phyloP scores from a whole-genome alignment of 108 stramenopile genomes.

The Cyclotella sp. region DNA sequence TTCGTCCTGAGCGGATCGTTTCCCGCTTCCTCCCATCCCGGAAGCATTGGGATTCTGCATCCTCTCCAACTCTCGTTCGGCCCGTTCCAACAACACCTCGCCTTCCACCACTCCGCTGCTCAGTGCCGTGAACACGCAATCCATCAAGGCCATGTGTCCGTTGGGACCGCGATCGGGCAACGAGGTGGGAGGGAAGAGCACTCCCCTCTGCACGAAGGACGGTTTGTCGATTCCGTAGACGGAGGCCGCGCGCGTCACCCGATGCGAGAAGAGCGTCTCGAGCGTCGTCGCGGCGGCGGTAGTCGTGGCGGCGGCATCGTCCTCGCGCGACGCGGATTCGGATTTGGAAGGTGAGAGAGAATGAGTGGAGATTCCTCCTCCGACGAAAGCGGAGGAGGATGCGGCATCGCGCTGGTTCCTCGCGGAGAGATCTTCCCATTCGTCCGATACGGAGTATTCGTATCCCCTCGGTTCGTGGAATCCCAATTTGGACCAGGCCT shows the following conservation, averaged over 20 bases:
- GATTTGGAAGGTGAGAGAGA: not conserved
- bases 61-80: not conserved
- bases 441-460: not conserved
- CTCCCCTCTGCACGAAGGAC: slow-evolving; percentile 51
- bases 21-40: not conserved
- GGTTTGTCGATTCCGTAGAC: slow-evolving; percentile 70
- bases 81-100: slow-evolving; percentile 23
- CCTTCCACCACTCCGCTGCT: slow-evolving; percentile 20
- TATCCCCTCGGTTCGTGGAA: slow-evolving; percentile 14
- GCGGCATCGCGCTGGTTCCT: no score
- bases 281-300: not conserved
- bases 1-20: slow-evolving; percentile 25
- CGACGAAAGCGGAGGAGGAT: not conserved
- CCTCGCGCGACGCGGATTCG: no score
- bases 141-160: slow-evolving; percentile 86
- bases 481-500: slow-evolving; percentile 58
- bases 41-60: not conserved
- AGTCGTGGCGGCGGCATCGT: no score
- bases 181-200: slow-evolving; percentile 64
- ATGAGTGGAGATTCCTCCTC: slow-evolving; percentile 7
- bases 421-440: no score
- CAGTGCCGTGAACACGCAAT: slow-evolving; percentile 78
- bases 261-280: slow-evolving; percentile 17
- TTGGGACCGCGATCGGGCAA: slow-evolving; percentile 75
- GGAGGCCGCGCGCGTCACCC: slow-evolving; percentile 14